These are phyloP conservation scores for Globisporangium perplexum DNA, from an alignment of 352 stramenopile species.

Conservation along the genomic window DNA sequence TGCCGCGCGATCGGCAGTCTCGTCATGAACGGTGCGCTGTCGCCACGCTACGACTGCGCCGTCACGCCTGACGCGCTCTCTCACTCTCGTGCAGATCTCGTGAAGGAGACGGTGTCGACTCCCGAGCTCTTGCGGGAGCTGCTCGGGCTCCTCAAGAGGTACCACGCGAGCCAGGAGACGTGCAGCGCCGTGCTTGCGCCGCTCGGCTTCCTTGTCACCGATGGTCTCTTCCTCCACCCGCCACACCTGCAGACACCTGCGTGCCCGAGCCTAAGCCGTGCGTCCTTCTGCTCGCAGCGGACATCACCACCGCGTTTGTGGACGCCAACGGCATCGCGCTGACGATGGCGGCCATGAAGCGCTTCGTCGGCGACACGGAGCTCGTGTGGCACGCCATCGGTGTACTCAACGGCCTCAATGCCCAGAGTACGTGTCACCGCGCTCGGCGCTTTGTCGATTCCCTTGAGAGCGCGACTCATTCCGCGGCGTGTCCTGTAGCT, in stretches of 20 bases:
- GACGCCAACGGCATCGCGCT: conserved; percentile 57
- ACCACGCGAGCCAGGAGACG: conserved; percentile 39
- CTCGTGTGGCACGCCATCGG: conserved; percentile 69
- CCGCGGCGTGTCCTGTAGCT: conserved; percentile 12
- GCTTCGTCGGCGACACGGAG: conserved; percentile 51
- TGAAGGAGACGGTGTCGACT: conserved; percentile 61
- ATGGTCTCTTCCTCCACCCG: conserved; percentile 28
- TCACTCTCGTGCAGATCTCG: conserved; percentile 28
- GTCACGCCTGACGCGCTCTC: background rate
- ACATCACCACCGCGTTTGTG: conserved; percentile 53
- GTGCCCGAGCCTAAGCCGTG: background rate
- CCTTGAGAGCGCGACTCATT: too few species aligned
- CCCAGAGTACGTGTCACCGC: conserved; percentile 40
- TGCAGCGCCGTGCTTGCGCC: conserved; percentile 44
- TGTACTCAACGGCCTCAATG: conserved; percentile 60
- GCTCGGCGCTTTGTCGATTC: background rate
- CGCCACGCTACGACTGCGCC: background rate
- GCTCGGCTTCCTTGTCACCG: conserved; percentile 62
- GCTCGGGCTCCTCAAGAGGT: conserved; percentile 49
- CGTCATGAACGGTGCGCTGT: conserved; percentile 60
- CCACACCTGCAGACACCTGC: too few species aligned
- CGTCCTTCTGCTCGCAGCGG: conserved; percentile 16
- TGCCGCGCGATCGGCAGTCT: conserved; percentile 62
- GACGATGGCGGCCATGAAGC: conserved; percentile 41
- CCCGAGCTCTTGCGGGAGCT: conserved; percentile 47